Evolutionary conservation across 805 yeast genomes (phyloP).

Genomic region (Candida hungchunana): DNA sequence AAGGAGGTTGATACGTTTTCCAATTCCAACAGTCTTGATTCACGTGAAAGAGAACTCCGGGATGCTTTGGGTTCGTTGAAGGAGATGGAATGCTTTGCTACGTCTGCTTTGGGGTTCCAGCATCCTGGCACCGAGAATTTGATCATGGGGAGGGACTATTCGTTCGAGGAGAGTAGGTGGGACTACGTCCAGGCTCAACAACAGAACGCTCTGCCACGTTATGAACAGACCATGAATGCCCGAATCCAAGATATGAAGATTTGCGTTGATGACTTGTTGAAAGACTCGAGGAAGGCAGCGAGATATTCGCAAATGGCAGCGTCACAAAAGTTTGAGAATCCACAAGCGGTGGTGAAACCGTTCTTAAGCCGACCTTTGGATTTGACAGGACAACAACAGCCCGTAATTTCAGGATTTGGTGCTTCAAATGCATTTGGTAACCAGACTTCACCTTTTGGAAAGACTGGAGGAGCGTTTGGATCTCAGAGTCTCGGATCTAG

Average conservation of each 20-base stretch:
- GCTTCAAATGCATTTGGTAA: slow-evolving; percentile 6
- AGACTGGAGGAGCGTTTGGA: slow-evolving; percentile 1
- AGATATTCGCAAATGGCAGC: slow-evolving; percentile 50
- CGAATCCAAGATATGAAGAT: slow-evolving; percentile 45
- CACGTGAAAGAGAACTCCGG: slow-evolving; percentile 27
- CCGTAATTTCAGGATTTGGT: slow-evolving; percentile 13
- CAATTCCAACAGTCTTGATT: slow-evolving; percentile 10
- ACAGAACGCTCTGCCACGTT: slow-evolving; percentile 33
- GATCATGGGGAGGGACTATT: slow-evolving; percentile 48
- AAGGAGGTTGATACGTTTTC: slow-evolving; percentile 8
- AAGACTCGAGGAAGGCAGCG: slow-evolving; percentile 47
- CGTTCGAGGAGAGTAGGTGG: slow-evolving; percentile 49
- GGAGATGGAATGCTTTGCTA: slow-evolving; percentile 26
- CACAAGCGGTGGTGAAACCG: slow-evolving; percentile 25
- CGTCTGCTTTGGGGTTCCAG: slow-evolving; percentile 43
- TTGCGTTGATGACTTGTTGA: slow-evolving; percentile 35
- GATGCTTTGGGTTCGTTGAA: slow-evolving; percentile 21
- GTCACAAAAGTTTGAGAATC: slow-evolving; percentile 27
- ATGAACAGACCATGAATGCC: slow-evolving; percentile 36
- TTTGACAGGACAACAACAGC: slow-evolving; percentile 22
- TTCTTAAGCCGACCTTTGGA: slow-evolving; percentile 34
- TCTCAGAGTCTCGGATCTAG: background rate
- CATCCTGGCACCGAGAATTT: slow-evolving; percentile 45
- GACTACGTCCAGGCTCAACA: slow-evolving; percentile 40
- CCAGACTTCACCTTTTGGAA: slow-evolving; percentile 9